Conservation (phyloP, 495 filamentous ascomycete species). For the Glarea lozoyensis region DNA sequence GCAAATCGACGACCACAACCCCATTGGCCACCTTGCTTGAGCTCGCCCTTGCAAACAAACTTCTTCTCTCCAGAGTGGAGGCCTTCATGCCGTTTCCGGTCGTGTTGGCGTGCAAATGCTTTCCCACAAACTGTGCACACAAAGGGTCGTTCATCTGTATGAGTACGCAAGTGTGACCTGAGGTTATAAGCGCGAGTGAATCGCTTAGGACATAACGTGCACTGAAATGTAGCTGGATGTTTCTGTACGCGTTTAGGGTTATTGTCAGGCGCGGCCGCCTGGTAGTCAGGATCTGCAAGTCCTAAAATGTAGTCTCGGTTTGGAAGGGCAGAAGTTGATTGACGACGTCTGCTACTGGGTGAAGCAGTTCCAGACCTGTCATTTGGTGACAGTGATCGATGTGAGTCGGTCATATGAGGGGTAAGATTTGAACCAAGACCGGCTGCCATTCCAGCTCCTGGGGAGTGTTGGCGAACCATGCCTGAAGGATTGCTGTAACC, state of each 20-base stretch:
- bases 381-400: conserved; percentile 63
- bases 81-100: conserved; percentile 85
- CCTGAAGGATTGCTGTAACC: conserved; percentile 34
- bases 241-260: conserved; percentile 78
- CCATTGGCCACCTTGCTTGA: conserved; percentile 77
- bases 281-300: conserved; percentile 79
- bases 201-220: conserved; percentile 73
- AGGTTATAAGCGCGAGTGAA: conserved; percentile 88
- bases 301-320: conserved; percentile 90
- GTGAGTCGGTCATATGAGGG: conserved; percentile 35
- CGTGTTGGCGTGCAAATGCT: conserved; percentile 90
- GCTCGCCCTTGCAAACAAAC: conserved; percentile 87
- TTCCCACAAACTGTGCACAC: conserved; percentile 96
- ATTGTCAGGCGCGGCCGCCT: conserved; percentile 48
- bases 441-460: conserved; percentile 22
- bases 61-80: conserved; percentile 92
- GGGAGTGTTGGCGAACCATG: conserved; percentile 31
- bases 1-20: conserved; percentile 91
- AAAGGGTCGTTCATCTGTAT: conserved; percentile 87
- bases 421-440: conserved; percentile 31
- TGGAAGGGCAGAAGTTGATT: conserved; percentile 78
- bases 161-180: conserved; percentile 83
- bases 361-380: conserved; percentile 50
- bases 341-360: conserved; percentile 56
- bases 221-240: conserved; percentile 89